Evolutionary conservation across 129 eudicot species (phyloP).

Genomic region (Chrysanthemum makinoi): DNA sequence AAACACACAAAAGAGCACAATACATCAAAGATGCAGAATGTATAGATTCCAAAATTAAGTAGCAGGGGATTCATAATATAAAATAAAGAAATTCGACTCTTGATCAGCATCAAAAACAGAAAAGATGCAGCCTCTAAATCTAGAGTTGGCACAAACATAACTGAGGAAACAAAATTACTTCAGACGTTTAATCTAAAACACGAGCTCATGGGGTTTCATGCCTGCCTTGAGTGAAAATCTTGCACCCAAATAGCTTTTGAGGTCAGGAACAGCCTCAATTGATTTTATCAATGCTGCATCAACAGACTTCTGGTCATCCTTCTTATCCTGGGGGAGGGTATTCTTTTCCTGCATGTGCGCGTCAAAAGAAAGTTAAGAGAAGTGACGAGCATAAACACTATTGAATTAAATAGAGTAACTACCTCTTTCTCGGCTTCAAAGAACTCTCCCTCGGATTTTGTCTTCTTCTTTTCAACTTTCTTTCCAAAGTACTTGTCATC

Average conservation of each 20-base stretch:
- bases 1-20: not conserved
- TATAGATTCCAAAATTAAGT: constrained; percentile 23
- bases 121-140: constrained; percentile 23
- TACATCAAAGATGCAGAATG: not conserved
- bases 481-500: constrained; percentile 77
- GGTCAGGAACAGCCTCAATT: constrained; percentile 50
- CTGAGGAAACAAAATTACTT: constrained; percentile 20
- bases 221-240: constrained; percentile 63
- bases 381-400: not conserved
- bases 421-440: constrained; percentile 73
- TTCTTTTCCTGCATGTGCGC: constrained; percentile 38
- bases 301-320: constrained; percentile 58
- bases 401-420: too few species aligned
- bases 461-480: constrained; percentile 61
- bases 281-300: constrained; percentile 44
- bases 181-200: constrained; percentile 35
- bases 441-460: constrained; percentile 66
- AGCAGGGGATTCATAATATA: not conserved
- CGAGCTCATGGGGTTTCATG: constrained; percentile 65
- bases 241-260: constrained; percentile 58
- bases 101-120: constrained; percentile 25
- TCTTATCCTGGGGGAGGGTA: constrained; percentile 55
- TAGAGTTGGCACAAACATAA: constrained; percentile 20
- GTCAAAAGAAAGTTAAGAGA: not conserved
- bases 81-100: not conserved